Evolutionary conservation across 345 rosid genomes (phyloP).

Genomic region (Salix caprea): DNA sequence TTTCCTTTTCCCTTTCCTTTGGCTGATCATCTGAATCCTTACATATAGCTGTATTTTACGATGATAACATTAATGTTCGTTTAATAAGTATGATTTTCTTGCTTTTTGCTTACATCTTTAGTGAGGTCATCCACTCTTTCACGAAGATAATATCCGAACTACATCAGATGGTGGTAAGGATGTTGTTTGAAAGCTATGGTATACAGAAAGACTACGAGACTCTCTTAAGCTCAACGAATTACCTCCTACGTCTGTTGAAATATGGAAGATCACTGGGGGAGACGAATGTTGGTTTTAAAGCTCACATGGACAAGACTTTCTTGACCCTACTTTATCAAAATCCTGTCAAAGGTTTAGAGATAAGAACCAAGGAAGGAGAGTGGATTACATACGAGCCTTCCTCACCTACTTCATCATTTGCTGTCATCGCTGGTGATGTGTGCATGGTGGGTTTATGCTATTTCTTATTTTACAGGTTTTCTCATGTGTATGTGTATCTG

Average conservation of each 20-base stretch:
- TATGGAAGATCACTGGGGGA: constrained; percentile 43
- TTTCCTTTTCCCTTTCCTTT: not conserved
- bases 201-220: constrained; percentile 30
- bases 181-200: constrained; percentile 61
- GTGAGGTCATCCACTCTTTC: constrained; percentile 38
- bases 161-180: constrained; percentile 41
- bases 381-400: constrained; percentile 48
- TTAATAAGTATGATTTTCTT: not conserved
- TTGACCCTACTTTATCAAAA: constrained; percentile 58
- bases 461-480: not conserved
- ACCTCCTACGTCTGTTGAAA: constrained; percentile 50
- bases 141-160: constrained; percentile 37
- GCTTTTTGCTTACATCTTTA: not conserved
- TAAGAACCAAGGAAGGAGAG: constrained; percentile 39
- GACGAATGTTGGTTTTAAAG: constrained; percentile 40
- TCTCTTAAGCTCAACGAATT: constrained; percentile 37
- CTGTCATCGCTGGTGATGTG: constrained; percentile 54
- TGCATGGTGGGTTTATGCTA: constrained; percentile 40
- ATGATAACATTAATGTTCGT: not conserved
- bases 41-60: not conserved
- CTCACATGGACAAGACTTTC: constrained; percentile 65
- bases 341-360: constrained; percentile 47
- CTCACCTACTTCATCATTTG: constrained; percentile 44
- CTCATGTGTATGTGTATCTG: no score
- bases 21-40: not conserved